Evolutionary conservation across 169 alveolate species (phyloP).

Genomic region (Cryptosporidium baileyi): DNA sequence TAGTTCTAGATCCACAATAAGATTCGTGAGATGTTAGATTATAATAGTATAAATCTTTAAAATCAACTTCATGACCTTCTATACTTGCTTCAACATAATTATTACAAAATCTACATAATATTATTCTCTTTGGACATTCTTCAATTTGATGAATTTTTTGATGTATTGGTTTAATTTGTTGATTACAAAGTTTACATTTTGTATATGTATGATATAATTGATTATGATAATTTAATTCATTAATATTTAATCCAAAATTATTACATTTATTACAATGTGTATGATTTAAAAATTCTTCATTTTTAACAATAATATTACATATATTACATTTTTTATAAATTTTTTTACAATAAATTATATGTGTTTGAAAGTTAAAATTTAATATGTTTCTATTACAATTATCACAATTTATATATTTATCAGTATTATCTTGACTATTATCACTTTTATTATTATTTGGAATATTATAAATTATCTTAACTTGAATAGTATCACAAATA

Average conservation of each 20-base stretch:
- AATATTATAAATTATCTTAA: neutral
- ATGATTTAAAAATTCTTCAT: conserved; percentile 15
- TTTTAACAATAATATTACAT: conserved; percentile 22
- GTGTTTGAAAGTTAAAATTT: neutral
- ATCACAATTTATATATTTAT: neutral
- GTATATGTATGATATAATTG: conserved; percentile 24
- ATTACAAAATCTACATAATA: conserved; percentile 72
- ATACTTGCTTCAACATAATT: conserved; percentile 70
- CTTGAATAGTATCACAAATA: neutral
- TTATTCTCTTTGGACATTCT: conserved; percentile 68
- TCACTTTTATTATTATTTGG: neutral
- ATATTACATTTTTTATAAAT: conserved; percentile 2
- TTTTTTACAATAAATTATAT: conserved; percentile 17
- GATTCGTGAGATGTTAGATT: conserved; percentile 72
- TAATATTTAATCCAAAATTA: conserved; percentile 3
- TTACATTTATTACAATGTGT: conserved; percentile 27
- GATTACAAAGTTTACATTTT: conserved; percentile 23
- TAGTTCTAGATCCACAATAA: conserved; percentile 74
- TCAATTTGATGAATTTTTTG: conserved; percentile 30
- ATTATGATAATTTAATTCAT: neutral
- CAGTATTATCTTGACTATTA: neutral
- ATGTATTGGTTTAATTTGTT: conserved; percentile 4
- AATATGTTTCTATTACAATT: conserved; percentile 37
- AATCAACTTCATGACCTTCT: conserved; percentile 49
- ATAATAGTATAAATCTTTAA: conserved; percentile 44